phyloP scores from a whole-genome alignment of 2,329 filamentous ascomycete genomes.

The Trichoderma aggressivum region DNA sequence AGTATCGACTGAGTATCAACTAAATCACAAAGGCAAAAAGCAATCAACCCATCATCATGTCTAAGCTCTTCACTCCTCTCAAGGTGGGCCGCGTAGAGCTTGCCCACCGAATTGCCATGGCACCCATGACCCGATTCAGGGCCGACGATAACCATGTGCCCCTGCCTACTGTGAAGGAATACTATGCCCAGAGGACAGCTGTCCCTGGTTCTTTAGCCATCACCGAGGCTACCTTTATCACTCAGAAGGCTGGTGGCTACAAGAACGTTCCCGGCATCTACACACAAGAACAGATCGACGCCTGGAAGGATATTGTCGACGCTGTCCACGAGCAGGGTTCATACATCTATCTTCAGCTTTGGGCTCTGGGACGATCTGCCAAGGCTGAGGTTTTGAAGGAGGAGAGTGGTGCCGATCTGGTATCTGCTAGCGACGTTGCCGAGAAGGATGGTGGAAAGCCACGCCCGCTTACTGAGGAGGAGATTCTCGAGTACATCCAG shows the following conservation, averaged over 20 bases:
- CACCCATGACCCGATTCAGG: slow-evolving; percentile 46
- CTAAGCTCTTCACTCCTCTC: slow-evolving; percentile 19
- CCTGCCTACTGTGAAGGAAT: slow-evolving; percentile 33
- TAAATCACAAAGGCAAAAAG: background rate
- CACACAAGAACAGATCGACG: slow-evolving; percentile 51
- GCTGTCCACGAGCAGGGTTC: slow-evolving; percentile 61
- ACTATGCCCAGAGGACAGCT: slow-evolving; percentile 45
- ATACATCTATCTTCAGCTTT: slow-evolving; percentile 63
- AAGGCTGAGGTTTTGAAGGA: background rate
- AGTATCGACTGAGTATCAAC: background rate
- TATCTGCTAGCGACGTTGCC: slow-evolving; percentile 1
- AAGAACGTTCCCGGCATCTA: slow-evolving; percentile 55
- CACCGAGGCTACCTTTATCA: slow-evolving; percentile 45
- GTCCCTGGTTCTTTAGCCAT: slow-evolving; percentile 43
- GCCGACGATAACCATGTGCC: slow-evolving; percentile 39
- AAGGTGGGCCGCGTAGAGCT: slow-evolving; percentile 24
- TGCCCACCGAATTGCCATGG: slow-evolving; percentile 27
- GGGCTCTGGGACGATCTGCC: slow-evolving; percentile 56
- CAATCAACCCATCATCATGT: background rate
- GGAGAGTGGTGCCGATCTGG: background rate
- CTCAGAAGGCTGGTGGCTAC: slow-evolving; percentile 26
- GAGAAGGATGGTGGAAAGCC: background rate
- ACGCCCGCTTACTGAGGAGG: slow-evolving; percentile 34
- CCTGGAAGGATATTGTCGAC: slow-evolving; percentile 59
- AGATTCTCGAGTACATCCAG: slow-evolving; percentile 62